phyloP scores from a whole-genome alignment of 2,329 filamentous ascomycete genomes.

The Pseudogymnoascus sp. region DNA sequence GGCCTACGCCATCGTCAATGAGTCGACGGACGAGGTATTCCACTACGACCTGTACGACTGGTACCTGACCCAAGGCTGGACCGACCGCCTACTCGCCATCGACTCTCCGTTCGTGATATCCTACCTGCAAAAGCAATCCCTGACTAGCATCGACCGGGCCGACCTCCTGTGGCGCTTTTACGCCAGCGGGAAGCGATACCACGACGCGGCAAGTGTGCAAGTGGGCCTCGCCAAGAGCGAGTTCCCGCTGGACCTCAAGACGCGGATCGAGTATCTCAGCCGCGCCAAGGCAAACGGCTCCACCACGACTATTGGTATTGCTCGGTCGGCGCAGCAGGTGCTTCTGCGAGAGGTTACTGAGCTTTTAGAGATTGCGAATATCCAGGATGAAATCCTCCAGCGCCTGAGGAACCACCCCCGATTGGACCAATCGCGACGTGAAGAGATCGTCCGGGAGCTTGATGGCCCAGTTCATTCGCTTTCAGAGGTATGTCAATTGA shows the following conservation, averaged over 20 bases:
- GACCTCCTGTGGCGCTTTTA: conserved; percentile 92
- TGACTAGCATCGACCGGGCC: conserved; percentile 65
- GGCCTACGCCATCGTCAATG: conserved; percentile 84
- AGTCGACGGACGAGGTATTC: conserved; percentile 86
- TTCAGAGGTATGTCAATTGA: conserved; percentile 54
- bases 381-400: conserved; percentile 85
- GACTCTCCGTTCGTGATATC: conserved; percentile 78
- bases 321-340: conserved; percentile 73
- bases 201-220: conserved; percentile 82
- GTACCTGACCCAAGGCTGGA: conserved; percentile 82
- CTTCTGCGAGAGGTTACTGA: conserved; percentile 79
- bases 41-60: conserved; percentile 96
- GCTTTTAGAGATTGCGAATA: conserved; percentile 83
- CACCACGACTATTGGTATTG: conserved; percentile 67
- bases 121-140: conserved; percentile 72
- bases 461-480: conserved; percentile 72
- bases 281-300: conserved; percentile 88
- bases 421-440: conserved; percentile 53
- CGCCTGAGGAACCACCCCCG: conserved; percentile 66
- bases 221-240: conserved; percentile 74
- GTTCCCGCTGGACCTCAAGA: conserved; percentile 71
- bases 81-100: conserved; percentile 75
- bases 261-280: conserved; percentile 81
- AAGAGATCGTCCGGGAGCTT: conserved; percentile 57
- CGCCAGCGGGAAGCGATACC: conserved; percentile 73